A percentile compares a stretch with the other conserved stretches of the same genome.
Conservation (phyloP, 129 eudicot species). For the Flaveria robusta region DNA sequence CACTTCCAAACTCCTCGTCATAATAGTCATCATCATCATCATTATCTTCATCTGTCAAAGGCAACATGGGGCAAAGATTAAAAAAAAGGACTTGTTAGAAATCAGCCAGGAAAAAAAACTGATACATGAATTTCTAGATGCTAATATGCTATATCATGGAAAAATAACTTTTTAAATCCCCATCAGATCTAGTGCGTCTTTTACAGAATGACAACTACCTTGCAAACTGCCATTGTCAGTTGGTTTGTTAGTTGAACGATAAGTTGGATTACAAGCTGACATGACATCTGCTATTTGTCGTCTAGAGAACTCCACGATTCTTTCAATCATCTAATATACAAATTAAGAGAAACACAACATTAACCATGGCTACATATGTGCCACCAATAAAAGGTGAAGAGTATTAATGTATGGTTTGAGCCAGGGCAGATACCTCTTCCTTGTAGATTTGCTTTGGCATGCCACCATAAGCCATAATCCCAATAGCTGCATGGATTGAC, state of each 20-base stretch:
- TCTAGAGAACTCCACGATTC: slow-evolving; percentile 88
- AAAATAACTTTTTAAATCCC: slow-evolving; percentile 7
- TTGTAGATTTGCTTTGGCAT: slow-evolving; percentile 92
- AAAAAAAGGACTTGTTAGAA: background rate
- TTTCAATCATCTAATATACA: slow-evolving; percentile 73
- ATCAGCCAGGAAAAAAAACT: slow-evolving; percentile 17
- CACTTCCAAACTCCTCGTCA: slow-evolving; percentile 69
- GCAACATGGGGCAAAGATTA: slow-evolving; percentile 13
- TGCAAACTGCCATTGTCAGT: slow-evolving; percentile 54
- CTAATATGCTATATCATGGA: slow-evolving; percentile 9
- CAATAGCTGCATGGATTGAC: slow-evolving; percentile 90
- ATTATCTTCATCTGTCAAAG: slow-evolving; percentile 60
- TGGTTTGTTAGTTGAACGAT: slow-evolving; percentile 78
- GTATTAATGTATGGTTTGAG: slow-evolving; percentile 11
- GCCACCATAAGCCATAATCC: slow-evolving; percentile 74
- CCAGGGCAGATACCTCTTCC: slow-evolving; percentile 71
- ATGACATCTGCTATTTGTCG: slow-evolving; percentile 82
- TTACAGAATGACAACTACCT: slow-evolving; percentile 47
- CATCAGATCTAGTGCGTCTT: slow-evolving; percentile 1
- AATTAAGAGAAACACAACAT: slow-evolving; percentile 21
- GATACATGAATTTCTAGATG: background rate
- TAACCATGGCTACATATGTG: slow-evolving; percentile 5
- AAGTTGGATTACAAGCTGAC: slow-evolving; percentile 77
- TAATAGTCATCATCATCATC: slow-evolving; percentile 75
- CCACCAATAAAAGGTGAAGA: slow-evolving; percentile 21